A percentile compares a stretch with the other conserved stretches of the same genome.
These are phyloP conservation scores for Penicillium desertorum DNA, from an alignment of 495 filamentous ascomycete species.

Conservation along the genomic window DNA sequence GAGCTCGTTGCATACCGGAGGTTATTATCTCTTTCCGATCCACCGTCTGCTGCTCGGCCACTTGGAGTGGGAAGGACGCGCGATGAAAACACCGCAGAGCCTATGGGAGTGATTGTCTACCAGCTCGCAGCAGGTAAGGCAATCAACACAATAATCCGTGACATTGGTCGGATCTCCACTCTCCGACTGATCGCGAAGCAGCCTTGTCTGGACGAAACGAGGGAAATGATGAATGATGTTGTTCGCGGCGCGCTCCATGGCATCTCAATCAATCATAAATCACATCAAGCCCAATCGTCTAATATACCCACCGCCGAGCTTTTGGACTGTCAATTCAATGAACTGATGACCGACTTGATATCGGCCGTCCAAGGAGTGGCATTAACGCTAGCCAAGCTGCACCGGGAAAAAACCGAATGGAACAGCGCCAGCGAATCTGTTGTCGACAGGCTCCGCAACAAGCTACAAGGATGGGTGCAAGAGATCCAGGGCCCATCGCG, in stretches of 20 bases:
- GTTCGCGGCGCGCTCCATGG: constrained; percentile 1
- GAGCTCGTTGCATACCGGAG: constrained; percentile 3
- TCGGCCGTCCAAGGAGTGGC: neutral
- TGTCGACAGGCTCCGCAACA: neutral
- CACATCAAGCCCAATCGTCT: neutral
- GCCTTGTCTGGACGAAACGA: neutral
- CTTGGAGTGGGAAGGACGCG: neutral
- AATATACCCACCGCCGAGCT: neutral
- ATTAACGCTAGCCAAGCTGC: neutral
- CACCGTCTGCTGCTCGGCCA: constrained; percentile 2
- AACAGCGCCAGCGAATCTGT: neutral
- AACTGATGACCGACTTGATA: neutral
- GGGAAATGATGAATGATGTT: constrained; percentile 2
- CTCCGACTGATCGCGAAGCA: neutral
- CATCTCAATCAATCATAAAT: neutral
- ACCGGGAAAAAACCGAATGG: neutral
- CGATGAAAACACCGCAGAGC: constrained; percentile 1
- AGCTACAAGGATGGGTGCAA: neutral
- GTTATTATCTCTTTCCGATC: constrained; percentile 2
- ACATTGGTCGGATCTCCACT: neutral
- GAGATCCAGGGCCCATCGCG: constrained; percentile 1
- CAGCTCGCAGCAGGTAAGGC: neutral
- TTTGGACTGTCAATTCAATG: neutral
- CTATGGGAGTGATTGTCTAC: constrained; percentile 4
- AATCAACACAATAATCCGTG: constrained; percentile 5